A percentile compares a stretch with the other conserved stretches of the same genome.
Evolutionary conservation across 306 rosid species (phyloP).

Genomic region (Fragaria vesca): DNA sequence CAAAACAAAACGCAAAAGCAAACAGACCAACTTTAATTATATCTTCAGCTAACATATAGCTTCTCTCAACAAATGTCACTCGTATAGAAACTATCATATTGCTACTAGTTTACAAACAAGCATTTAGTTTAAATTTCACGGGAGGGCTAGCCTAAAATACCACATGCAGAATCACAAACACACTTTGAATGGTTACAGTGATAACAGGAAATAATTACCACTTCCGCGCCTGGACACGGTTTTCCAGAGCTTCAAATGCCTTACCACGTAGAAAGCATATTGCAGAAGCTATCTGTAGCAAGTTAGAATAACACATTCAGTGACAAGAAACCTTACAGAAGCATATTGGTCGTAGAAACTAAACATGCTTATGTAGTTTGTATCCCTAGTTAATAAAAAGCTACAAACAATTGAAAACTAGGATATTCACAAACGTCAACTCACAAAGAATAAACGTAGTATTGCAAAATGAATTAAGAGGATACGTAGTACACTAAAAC

Average conservation of each 20-base stretch:
- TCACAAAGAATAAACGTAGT: background rate
- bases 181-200: background rate
- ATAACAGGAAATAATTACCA: constrained; percentile 52
- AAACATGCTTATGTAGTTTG: background rate
- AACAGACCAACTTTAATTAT: constrained; percentile 20
- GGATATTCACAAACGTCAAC: background rate
- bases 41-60: constrained; percentile 14
- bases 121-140: background rate
- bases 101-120: constrained; percentile 13
- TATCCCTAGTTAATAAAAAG: background rate
- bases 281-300: constrained; percentile 82
- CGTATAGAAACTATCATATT: constrained; percentile 2
- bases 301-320: constrained; percentile 17
- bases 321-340: constrained; percentile 4
- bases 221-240: constrained; percentile 83
- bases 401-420: background rate
- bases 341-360: background rate
- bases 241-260: constrained; percentile 90
- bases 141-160: background rate
- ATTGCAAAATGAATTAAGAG: background rate
- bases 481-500: background rate
- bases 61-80: constrained; percentile 9
- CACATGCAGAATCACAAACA: background rate
- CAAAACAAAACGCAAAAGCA: constrained; percentile 20
- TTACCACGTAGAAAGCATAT: constrained; percentile 89